Evolutionary conservation across 371 early-diverging fungal genomes (phyloP), one percentile per base, ranked within the genome.

Genomic region (Choanephora cucurbitarum): DNA sequence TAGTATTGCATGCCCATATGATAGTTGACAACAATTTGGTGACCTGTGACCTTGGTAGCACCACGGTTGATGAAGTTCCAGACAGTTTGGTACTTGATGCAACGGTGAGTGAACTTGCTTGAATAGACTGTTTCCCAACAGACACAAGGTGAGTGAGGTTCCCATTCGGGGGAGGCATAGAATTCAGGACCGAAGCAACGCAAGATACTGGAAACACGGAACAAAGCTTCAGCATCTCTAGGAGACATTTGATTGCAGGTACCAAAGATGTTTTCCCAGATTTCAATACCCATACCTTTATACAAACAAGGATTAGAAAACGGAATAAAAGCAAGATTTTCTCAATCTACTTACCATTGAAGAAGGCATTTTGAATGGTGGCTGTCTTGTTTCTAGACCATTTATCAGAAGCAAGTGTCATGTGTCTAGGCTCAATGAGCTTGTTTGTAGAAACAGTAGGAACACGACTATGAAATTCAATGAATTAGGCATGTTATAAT

Each of bases 221-320:
- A 56, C 33, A 67, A 34, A 5, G 67, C 67, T 48, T 67, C 67
- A 15, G 59, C 55, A 44, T 67, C 67, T 45, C 67, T 59, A 50
- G 67, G 67, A 37, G 63, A 32, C 13, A 67, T 22, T 46, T 58
- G 60, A 22, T 67, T 67, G 57, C 60, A 67, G 11, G 57, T 59
- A 46, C 67, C 67, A 57, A 67, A 67, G 50, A 67, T 62, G 22
- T 67, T 67, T 57, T 67, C 67, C 67, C 62, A 62, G 22, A 62
- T 44, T 46, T 67, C 67, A 47, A 67, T 53, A 31, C 67, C 67
- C 46, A 67, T 49, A 34, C 67, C 67, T 67, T 28, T 28, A 28
- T 5, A 28, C 28, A 5, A 18, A 6, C 5, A n/a, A 31, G n/a
- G 10, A n/a, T 15, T n/a, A n/a, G n/a, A n/a, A n/a, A n/a, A n/a